phyloP scores from a whole-genome alignment of 805 yeast species.

The Cyberlindnera bimundalis region DNA sequence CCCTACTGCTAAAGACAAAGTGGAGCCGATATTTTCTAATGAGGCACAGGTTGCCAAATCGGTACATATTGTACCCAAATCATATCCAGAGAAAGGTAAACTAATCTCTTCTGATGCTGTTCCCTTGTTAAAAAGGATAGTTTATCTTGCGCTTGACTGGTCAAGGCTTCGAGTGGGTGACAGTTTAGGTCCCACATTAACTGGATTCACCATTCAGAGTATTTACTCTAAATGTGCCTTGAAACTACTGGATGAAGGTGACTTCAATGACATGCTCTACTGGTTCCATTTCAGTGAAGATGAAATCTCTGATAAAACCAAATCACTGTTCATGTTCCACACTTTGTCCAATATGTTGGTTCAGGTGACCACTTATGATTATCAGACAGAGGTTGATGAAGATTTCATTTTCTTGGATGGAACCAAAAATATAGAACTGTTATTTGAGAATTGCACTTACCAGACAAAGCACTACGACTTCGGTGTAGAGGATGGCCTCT shows the following conservation, averaged over 20 bases:
- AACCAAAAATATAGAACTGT: slow-evolving; percentile 1
- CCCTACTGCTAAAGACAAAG: slow-evolving; percentile 1
- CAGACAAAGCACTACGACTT: slow-evolving; percentile 8
- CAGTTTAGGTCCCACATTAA: neutral
- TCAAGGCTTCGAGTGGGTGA: slow-evolving; percentile 1
- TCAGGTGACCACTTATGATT: slow-evolving; percentile 18
- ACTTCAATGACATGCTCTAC: slow-evolving; percentile 16
- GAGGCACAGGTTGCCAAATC: slow-evolving; percentile 22
- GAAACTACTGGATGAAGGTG: slow-evolving; percentile 6
- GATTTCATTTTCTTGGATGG: slow-evolving; percentile 5
- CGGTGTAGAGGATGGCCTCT: neutral
- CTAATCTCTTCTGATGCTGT: slow-evolving; percentile 5
- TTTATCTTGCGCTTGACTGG: slow-evolving; percentile 10
- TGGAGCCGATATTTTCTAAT: slow-evolving; percentile 14
- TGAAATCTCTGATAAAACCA: slow-evolving; percentile 11
- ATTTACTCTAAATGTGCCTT: neutral
- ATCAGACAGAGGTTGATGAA: slow-evolving; percentile 5
- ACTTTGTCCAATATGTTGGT: slow-evolving; percentile 11
- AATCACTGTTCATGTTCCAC: slow-evolving; percentile 5
- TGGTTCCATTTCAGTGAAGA: slow-evolving; percentile 14
- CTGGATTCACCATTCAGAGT: neutral
- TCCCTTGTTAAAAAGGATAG: slow-evolving; percentile 11
- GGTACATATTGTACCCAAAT: slow-evolving; percentile 1
- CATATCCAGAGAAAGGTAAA: neutral
- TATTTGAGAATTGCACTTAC: slow-evolving; percentile 17